Percentiles rank a stretch among this genome's conserved stretches.
Conservation (phyloP, 1,284 basidiomycete species). For the Ganoderma resinaceum region DNA sequence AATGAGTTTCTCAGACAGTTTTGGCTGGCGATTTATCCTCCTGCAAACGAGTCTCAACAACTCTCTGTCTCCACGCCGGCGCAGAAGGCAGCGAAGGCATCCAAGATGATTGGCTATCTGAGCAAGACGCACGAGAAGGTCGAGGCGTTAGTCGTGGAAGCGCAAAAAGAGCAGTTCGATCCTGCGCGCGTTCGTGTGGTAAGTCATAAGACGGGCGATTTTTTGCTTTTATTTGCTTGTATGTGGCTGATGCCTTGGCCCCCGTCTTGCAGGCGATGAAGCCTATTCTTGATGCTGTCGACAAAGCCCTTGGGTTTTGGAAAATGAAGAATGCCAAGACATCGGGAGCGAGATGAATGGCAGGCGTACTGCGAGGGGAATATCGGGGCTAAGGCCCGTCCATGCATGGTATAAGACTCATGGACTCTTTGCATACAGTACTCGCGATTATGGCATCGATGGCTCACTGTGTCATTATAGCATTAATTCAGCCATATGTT, state of each 20-base stretch:
- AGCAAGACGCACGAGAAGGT: constrained; percentile 83
- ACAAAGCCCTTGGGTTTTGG: constrained; percentile 76
- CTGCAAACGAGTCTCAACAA: constrained; percentile 62
- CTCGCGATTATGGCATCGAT: constrained; percentile 13
- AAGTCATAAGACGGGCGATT: constrained; percentile 40
- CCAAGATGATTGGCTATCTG: constrained; percentile 87
- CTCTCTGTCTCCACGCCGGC: constrained; percentile 56
- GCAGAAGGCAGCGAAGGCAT: constrained; percentile 77
- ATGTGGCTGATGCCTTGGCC: not conserved
- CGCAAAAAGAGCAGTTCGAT: constrained; percentile 69
- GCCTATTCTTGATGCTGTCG: constrained; percentile 80
- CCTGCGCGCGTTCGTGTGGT: constrained; percentile 71
- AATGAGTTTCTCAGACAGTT: constrained; percentile 97
- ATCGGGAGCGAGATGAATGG: constrained; percentile 23
- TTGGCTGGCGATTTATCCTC: constrained; percentile 90
- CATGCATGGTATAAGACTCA: constrained; percentile 17
- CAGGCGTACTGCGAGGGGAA: not conserved
- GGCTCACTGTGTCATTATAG: constrained; percentile 17
- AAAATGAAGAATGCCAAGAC: constrained; percentile 38
- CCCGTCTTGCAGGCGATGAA: constrained; percentile 71
- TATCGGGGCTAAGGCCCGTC: not conserved
- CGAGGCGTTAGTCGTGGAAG: constrained; percentile 73
- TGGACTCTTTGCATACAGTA: constrained; percentile 24
- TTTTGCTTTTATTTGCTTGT: not conserved
- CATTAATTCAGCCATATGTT: constrained; percentile 16